Evolutionary conservation across 352 stramenopile genomes (phyloP), one percentile per base, ranked within the genome.

Genomic region (Phytophthora boehmeriae): DNA sequence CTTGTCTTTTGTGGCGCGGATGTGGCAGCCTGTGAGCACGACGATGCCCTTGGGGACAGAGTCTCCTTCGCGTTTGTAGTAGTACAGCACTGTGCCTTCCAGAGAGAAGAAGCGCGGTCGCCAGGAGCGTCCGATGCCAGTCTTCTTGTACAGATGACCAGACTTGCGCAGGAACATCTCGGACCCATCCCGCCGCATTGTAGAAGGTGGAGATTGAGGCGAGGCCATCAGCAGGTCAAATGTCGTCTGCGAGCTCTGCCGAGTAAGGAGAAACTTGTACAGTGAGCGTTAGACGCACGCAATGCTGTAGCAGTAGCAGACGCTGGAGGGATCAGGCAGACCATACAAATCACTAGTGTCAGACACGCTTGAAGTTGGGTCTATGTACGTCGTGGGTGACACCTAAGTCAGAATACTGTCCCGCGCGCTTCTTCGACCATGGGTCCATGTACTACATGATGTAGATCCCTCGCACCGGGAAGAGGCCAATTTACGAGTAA

Each of bases 21-120:
- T 62, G 38, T 73, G 38, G 44, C 79, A 90, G 59, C 80, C 78
- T 30, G 79, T 82, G 61, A 92, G 81, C 66, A 92, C 66, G 17
- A 92, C 69, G 46, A 85, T 86, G 42, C 77, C 77, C 35, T 82
- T 76, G 17, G 81, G 78, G 27, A 80, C 54, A 2, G 69, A 75
- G 58, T 92, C 80, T 54, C 79, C 76, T 28, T 90, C 75, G 54
- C 72, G 80, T 55, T 89, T 90, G 72, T 86, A 92, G 67, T 88
- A 88, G 59, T 84, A 90, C 8, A 90, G 73, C 57, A 89, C 71
- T 3, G 75, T 81, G 46, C 76, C 73, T 52, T 90, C 81, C 16
- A 93, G 66, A 43, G 71, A 79, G 58, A 88, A 88, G 73, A 69
- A 89, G 43, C 79, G 83, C 48, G 79, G 68, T 53, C 86, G 83